Percentiles rank a stretch among this genome's conserved stretches.
These are phyloP conservation scores for Agrocybe chaxingu DNA, from an alignment of 768 basidiomycete genomes.

Conservation along the genomic window DNA sequence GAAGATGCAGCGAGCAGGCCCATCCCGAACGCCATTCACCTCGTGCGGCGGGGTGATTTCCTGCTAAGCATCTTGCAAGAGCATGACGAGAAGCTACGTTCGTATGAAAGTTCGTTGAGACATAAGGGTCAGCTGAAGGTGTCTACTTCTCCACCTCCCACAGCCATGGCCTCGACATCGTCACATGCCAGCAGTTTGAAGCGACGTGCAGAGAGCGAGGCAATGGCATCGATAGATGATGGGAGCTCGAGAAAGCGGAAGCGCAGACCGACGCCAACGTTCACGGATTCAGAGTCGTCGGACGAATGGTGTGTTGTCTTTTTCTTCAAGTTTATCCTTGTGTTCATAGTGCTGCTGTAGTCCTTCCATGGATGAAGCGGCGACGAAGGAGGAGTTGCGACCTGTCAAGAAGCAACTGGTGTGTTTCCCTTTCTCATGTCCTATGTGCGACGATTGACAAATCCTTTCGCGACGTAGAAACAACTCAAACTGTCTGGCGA, in stretches of 20 bases:
- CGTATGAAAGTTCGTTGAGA: conserved; percentile 79
- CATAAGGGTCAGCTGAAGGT: conserved; percentile 66
- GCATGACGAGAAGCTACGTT: conserved; percentile 87
- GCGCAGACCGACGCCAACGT: conserved; percentile 92
- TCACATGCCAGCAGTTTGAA: conserved; percentile 59
- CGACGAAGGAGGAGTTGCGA: conserved; percentile 91
- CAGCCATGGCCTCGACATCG: conserved; percentile 66
- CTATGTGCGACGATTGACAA: conserved; percentile 9
- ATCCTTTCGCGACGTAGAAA: conserved; percentile 52
- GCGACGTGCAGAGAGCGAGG: conserved; percentile 83
- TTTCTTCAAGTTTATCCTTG: not conserved
- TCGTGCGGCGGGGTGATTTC: conserved; percentile 96
- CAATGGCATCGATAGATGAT: conserved; percentile 78
- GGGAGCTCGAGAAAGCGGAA: conserved; percentile 72
- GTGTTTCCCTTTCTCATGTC: conserved; percentile 23
- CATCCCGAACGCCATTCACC: conserved; percentile 96
- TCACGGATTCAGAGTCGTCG: conserved; percentile 91
- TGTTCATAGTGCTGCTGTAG: conserved; percentile 33
- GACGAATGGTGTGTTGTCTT: conserved; percentile 74
- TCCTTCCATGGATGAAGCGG: conserved; percentile 91
- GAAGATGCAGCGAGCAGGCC: conserved; percentile 82
- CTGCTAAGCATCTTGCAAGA: conserved; percentile 80
- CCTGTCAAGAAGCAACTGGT: conserved; percentile 97
- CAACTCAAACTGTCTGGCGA: conserved; percentile 92
- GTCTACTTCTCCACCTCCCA: conserved; percentile 75